Base-by-base conservation (phyloP, 176 grass and related monocot species). In the Tillandsia leiboldiana region DNA sequence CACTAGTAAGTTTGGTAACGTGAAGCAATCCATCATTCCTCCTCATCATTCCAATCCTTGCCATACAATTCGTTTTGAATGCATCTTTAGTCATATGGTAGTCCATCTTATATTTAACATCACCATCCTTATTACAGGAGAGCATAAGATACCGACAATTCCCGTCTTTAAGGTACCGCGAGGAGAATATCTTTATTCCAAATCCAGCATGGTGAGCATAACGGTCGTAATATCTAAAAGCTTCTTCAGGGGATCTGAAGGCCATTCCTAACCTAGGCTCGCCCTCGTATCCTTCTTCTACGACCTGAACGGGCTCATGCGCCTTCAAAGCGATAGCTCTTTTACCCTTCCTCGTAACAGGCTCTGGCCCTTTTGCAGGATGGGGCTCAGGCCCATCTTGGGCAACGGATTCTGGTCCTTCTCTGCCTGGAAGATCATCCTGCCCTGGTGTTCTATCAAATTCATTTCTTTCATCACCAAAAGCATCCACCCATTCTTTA, bases 91-190 rank as follows among this genome's bases (percentile, higher is more conserved):
- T 61, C 56, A 61, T 61, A 61, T 61, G 56, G 56, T 61, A 61
- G 22, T 67, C 65, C 27, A 47, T 48, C 33, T 67, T 67, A 48
- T 67, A 67, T 42, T 49, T 67, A 27, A 67, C 65, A 47, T 67
- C 33, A 67, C 65, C 65, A 67, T 67, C 65, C 33, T 47, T 67
- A 33, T 67, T 67, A 47, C 65, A 67, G 6, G 65, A 67, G 28
- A 67, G 65, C 65, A 67, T 67, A 15, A 67, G 65, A 67, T 67
- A 67, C 65, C 65, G 33, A 67, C 65, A 67, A 17, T 15, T 29
- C n/a, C 65, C 65, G 20, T 49, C 65, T 67, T 67, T 67, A 33
- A 47, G 33, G 33, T 67, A 67, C 12, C 27, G 27, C 9, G 65
- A 67, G 65, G 27, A 47, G 27, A 67, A 47, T 67, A 67, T 67